Percentiles rank a stretch among this genome's conserved stretches.
Evolutionary conservation across 83 land plant species (phyloP).

Genomic region (Thuja plicata): DNA sequence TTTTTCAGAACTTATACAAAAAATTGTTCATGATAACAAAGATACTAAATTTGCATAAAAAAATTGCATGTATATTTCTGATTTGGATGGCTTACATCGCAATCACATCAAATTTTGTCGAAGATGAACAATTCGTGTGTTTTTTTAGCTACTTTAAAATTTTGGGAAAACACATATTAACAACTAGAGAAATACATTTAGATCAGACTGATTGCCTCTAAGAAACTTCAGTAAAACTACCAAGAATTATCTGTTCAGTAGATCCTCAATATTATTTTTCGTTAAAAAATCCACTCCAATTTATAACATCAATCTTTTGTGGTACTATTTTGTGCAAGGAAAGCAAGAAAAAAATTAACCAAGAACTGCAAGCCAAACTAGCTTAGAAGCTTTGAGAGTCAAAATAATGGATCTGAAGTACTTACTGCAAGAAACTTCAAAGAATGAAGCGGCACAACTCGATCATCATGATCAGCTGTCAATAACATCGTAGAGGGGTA

Average conservation of each 20-base stretch:
- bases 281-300: background rate
- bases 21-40: too few relatives aligned
- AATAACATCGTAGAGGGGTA: constrained; percentile 92
- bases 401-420: constrained; percentile 5
- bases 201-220: background rate
- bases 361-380: background rate
- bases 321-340: background rate
- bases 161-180: background rate
- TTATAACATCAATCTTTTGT: background rate
- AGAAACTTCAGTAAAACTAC: background rate
- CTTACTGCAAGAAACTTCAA: constrained; percentile 91
- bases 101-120: background rate
- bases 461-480: constrained; percentile 99
- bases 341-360: background rate
- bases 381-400: background rate
- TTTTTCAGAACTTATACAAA: too few relatives aligned
- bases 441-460: constrained; percentile 96
- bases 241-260: background rate
- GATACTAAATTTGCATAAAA: too few relatives aligned
- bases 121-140: background rate
- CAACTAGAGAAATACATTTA: background rate
- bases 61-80: too few relatives aligned
- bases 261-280: background rate
- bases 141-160: background rate
- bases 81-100: background rate